Percentiles rank a stretch among this genome's conserved stretches.
Conservation (phyloP, 2,329 filamentous ascomycete species). For the Phialemoniopsis sp. region DNA sequence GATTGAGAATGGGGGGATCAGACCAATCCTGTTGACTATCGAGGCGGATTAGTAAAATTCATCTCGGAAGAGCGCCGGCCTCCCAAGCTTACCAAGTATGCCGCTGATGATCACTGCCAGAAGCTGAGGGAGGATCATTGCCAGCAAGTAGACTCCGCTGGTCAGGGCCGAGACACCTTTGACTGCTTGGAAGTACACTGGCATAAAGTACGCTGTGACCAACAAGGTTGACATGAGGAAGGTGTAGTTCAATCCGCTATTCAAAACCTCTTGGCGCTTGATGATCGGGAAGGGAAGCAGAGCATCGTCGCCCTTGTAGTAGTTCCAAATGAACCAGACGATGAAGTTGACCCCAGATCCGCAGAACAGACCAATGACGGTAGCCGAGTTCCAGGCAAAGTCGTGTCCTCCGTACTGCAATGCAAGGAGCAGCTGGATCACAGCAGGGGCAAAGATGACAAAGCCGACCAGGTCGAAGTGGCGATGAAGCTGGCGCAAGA, state of each 20-base stretch:
- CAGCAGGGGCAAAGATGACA: conserved; percentile 31
- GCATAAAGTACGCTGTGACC: conserved; percentile 15
- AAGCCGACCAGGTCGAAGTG: conserved; percentile 37
- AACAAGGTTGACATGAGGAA: conserved; percentile 12
- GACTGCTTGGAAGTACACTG: conserved; percentile 21
- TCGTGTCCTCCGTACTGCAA: conserved; percentile 26
- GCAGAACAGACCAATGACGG: conserved; percentile 18
- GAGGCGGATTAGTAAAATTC: too few relatives aligned
- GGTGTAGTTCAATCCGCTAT: conserved; percentile 12
- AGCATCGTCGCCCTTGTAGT: conserved; percentile 16
- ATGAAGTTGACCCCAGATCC: conserved; percentile 10
- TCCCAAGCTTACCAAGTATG: neutral
- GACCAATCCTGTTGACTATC: too few relatives aligned
- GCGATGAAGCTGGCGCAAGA: conserved; percentile 21
- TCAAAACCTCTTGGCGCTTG: conserved; percentile 14
- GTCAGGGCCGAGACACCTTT: conserved; percentile 9
- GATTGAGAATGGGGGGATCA: too few relatives aligned
- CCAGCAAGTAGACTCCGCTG: conserved; percentile 20
- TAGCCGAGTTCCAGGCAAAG: conserved; percentile 18
- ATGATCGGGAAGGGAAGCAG: conserved; percentile 19
- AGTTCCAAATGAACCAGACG: conserved; percentile 31
- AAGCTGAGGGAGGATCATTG: conserved; percentile 6
- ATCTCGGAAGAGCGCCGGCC: too few relatives aligned
- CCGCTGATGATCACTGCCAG: too few relatives aligned
- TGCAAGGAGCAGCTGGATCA: conserved; percentile 37